A percentile compares a stretch with the other conserved stretches of the same genome.
These are phyloP conservation scores for Diaporthe citri DNA, from an alignment of 2,329 filamentous ascomycete genomes.

Conservation along the genomic window DNA sequence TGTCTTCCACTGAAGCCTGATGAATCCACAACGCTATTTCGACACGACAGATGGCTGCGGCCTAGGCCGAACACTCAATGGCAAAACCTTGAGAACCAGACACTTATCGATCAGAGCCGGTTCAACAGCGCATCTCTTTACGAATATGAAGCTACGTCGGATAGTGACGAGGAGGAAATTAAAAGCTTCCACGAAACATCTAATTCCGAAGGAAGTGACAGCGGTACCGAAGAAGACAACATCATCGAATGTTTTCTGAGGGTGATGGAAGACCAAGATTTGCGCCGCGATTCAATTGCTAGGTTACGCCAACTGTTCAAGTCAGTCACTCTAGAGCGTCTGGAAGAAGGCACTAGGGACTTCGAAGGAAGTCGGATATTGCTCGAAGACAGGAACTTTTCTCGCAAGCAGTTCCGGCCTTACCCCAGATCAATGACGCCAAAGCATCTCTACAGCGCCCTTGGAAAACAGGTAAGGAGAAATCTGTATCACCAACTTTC, in stretches of 20 bases:
- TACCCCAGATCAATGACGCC: neutral
- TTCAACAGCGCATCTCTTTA: too few species aligned
- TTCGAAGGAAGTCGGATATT: neutral
- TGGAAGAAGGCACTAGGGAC: neutral
- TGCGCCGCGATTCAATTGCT: neutral
- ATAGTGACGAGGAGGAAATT: too few species aligned
- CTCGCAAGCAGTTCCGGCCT: neutral
- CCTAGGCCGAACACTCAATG: neutral
- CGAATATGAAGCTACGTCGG: too few species aligned
- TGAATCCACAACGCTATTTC: neutral
- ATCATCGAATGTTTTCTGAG: neutral
- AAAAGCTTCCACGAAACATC: neutral
- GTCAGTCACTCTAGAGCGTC: neutral
- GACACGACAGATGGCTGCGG: neutral
- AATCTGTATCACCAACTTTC: fast-evolving
- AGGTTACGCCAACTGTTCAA: neutral
- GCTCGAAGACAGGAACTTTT: slow-evolving; percentile 26
- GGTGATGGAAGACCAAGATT: slow-evolving; percentile 4
- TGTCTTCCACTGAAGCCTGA: neutral
- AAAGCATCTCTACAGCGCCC: neutral
- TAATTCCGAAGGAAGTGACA: neutral
- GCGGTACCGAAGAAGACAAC: neutral
- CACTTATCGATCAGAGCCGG: neutral
- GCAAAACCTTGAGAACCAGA: slow-evolving; percentile 2
- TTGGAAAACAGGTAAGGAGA: neutral